Base-by-base conservation (phyloP, 495 filamentous ascomycete species). In the Neurospora sp. region DNA sequence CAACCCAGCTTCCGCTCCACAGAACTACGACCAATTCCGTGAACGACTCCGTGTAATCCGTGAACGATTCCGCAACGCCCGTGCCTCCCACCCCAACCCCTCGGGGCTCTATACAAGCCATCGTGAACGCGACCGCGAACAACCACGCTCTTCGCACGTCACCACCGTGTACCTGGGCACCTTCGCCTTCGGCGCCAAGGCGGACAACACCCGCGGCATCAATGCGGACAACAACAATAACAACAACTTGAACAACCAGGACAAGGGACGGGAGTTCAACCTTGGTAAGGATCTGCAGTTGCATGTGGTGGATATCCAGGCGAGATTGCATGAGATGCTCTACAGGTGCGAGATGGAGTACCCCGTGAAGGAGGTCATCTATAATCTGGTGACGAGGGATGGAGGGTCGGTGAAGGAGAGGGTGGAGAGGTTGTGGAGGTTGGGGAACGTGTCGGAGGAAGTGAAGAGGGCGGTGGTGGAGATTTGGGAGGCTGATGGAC, bases 381-480 rank as follows among this genome's bases (percentile, higher is more conserved):
- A 81, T 79, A 71, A 79, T 5, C 66, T 81, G n/a, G 75, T 87
- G 14, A 71, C 72, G 1, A 70, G 75, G 10, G 66, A 73, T 7
- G 69, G 75, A 4, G 73, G 69, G 0, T 72, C 80, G 1, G 74
- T 78, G 0, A 72, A 78, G 16, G 46, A 78, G 35, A 76, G 79
- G 54, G 76, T 86, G 10, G 76, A 79, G 69, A 76, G 78, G 59
- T 44, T 87, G 71, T 62, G 75, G 72, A 41, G 77, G 12, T 39
- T 85, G 73, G 27, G 3, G 14, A 77, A 78, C 23, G 76, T 84
- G 16, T 78, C 83, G 38, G 72, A 77, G 5, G 73, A 71, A 5
- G 46, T 86, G 20, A 77, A 83, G 48, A 80, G 80, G 44, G 83
- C 84, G 6, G 72, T 87, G 8, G 70, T 84, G 54, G 86, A 88